Base-by-base conservation (phyloP, 2,329 filamentous ascomycete genomes). In the Conoideocrella luteorostrata region DNA sequence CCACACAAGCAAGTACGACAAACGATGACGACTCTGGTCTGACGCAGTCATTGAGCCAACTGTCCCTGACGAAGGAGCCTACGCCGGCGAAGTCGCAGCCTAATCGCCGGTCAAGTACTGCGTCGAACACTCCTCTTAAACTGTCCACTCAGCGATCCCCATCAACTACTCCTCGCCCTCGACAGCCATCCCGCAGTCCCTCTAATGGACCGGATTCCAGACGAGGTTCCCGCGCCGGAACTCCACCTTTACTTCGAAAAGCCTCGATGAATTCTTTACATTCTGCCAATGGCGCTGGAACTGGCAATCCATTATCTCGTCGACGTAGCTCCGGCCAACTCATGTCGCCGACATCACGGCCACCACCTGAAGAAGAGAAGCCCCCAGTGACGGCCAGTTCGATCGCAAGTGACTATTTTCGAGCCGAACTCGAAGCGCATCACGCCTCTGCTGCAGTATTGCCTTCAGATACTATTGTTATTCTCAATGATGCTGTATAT, bases 401-500 rank as follows among this genome's bases (percentile, higher is more conserved):
- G 21, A 66, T 91, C 34, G 87, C 87, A 4, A 75, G 72, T 38
- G 73, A 78, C 7, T 80, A 85, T 61, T 86, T 95, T 57, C 70
- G 72, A 48, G 77, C 74, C 48, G 88, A 95, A 59, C 63, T 94
- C 24, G 71, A 77, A 13, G 63, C 73, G 6, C 82, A 88, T 55
- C 75, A 82, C 45, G 66, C 68, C 24, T 57, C 58, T 2, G 60
- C 66, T 10, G 60, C 65, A 3, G 62, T 64, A 7, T 58, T 63
- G 21, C 52, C 66, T 26, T 64, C 76, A 10, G 71, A 89, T 47
- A 88, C 88, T 0, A 67, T 94, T 4, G 89, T 97, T 37, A 76
- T 98, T 23, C 69, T 98, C 2, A 89, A 97, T 56, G 93, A 98
- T 67, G 83, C 86, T 42, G 95, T 91, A 65, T 98, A 97, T 61